These are phyloP conservation scores for Arachnomyces sp. DNA, from an alignment of 2,329 filamentous ascomycete genomes.

Conservation along the genomic window DNA sequence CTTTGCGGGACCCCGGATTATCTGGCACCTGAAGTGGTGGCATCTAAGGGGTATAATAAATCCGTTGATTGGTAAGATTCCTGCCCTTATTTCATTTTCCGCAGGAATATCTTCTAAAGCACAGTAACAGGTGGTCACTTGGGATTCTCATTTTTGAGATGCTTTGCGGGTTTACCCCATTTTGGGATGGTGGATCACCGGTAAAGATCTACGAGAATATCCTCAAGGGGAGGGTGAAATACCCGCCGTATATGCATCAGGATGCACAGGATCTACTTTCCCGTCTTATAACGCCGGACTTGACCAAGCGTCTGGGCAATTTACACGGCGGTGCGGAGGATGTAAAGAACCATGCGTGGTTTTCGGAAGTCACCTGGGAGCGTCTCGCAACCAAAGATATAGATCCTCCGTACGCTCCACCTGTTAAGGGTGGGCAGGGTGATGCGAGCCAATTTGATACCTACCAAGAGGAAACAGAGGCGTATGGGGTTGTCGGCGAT, in stretches of 20 bases:
- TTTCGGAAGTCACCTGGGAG: constrained; percentile 96
- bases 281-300: constrained; percentile 84
- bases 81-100: constrained; percentile 7
- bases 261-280: constrained; percentile 91
- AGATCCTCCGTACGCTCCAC: constrained; percentile 93
- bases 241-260: constrained; percentile 88
- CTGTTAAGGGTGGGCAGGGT: constrained; percentile 84
- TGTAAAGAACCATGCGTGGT: constrained; percentile 94
- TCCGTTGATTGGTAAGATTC: constrained; percentile 87
- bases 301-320: constrained; percentile 93
- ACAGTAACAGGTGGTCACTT: constrained; percentile 74
- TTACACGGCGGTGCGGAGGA: constrained; percentile 83
- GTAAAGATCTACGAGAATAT: constrained; percentile 99
- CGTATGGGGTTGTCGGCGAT: constrained; percentile 69
- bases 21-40: constrained; percentile 94
- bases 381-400: constrained; percentile 90
- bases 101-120: background rate
- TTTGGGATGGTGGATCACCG: constrained; percentile 95
- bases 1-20: constrained; percentile 97
- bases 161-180: constrained; percentile 97
- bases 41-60: constrained; percentile 98
- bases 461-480: constrained; percentile 93
- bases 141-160: constrained; percentile 99
- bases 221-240: constrained; percentile 89
- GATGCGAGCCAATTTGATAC: constrained; percentile 97